Base-by-base conservation (phyloP, 345 rosid species). In the Rhodamnia argentea region DNA sequence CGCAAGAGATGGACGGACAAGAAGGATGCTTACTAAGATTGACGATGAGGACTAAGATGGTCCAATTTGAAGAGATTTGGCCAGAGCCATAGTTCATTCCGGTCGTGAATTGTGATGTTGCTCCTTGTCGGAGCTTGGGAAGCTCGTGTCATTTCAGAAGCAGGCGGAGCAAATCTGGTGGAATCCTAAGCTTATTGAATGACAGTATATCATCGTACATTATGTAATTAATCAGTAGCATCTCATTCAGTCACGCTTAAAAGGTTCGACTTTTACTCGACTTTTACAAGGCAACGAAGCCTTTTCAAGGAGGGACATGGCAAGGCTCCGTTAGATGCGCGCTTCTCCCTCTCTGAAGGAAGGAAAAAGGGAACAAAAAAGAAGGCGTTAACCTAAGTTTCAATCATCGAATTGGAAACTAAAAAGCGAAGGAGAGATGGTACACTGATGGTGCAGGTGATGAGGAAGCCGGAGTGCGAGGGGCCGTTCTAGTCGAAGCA, bases 401-500 rank as follows among this genome's bases (percentile, higher is more conserved):
- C 75, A 62, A 29, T 62, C 75, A 0, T 32, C 75, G 75, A 62
- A 15, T 5, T 29, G 75, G 15, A 42, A 62, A 3, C 75, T 62
- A 37, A 37, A 62, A 62, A 29, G 42, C 42, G 29, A 50, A 57
- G 76, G 10, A 54, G 14, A 64, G 6, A 27, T 83, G 57, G 55
- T 82, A 52, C 62, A 91, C 93, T 94, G 87, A 96, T 90, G 47
- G 92, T 87, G 91, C 96, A 95, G 82, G 98, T 97, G 87, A 95
- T 85, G 90, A 97, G 96, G 89, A 97, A 97, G 42, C 94, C 97
- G 14, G 96, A 91, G 88, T 95, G 96, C 62, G 96, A 91, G 10
- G 98, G 96, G 58, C 97, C 97, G 84, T 90, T 94, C 94, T 95
- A 94, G 87, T 97, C 96, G 90, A 93, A 96, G 13, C 99, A 94